phyloP scores from a whole-genome alignment of 1,284 basidiomycete genomes.

The Neonothopanus nambi region DNA sequence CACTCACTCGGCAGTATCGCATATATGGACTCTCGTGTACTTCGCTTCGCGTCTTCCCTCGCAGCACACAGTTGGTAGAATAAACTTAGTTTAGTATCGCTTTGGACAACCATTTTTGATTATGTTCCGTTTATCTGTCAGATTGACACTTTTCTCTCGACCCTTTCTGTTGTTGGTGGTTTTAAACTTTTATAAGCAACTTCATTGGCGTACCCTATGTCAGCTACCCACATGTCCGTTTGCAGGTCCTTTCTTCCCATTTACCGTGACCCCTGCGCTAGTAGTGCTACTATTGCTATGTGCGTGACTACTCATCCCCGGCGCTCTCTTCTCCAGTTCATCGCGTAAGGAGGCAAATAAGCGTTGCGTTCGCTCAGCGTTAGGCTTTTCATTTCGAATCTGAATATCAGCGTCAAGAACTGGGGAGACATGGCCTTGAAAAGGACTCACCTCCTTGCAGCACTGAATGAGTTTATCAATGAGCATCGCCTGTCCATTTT shows the following conservation, averaged over 20 bases:
- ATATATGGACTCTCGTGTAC: no score
- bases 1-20: no score
- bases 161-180: conserved; percentile 8
- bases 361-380: conserved; percentile 75
- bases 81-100: neutral
- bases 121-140: neutral
- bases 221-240: conserved; percentile 43
- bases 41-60: no score
- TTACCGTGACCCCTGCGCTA: conserved; percentile 13
- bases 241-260: conserved; percentile 34
- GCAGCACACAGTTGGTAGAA: no score
- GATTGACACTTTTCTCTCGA: conserved; percentile 1
- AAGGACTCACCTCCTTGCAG: conserved; percentile 72
- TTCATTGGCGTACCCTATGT: conserved; percentile 11
- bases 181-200: conserved; percentile 7
- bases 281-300: conserved; percentile 10
- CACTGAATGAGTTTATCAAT: conserved; percentile 79
- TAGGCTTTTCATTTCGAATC: conserved; percentile 55
- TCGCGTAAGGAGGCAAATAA: conserved; percentile 77
- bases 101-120: conserved; percentile 11
- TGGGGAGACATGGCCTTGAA: conserved; percentile 16
- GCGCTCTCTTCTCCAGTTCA: conserved; percentile 71
- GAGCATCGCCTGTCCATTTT: conserved; percentile 71
- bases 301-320: conserved; percentile 24
- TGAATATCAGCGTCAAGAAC: conserved; percentile 27